phyloP scores from a whole-genome alignment of 306 rosid species.

The Acmispon strigosus region DNA sequence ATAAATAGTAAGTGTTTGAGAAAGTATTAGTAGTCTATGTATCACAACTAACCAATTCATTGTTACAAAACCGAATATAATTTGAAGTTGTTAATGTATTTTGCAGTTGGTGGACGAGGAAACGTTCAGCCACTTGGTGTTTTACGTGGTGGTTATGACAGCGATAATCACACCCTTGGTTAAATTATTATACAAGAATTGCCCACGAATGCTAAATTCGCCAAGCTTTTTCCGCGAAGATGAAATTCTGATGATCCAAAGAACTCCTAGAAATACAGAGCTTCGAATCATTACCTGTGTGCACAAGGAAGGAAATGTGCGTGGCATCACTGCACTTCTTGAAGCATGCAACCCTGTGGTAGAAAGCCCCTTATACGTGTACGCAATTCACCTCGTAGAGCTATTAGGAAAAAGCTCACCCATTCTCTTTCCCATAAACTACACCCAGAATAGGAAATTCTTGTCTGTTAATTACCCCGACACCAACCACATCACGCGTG shows the following conservation, averaged over 20 bases:
- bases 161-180: slow-evolving; percentile 20
- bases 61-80: too few relatives aligned
- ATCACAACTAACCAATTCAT: too few relatives aligned
- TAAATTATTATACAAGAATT: neutral
- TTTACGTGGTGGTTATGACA: slow-evolving; percentile 6
- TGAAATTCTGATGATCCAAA: slow-evolving; percentile 16
- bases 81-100: neutral
- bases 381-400: slow-evolving; percentile 38
- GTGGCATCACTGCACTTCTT: slow-evolving; percentile 28
- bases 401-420: slow-evolving; percentile 36
- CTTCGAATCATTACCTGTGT: slow-evolving; percentile 31
- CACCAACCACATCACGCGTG: slow-evolving; percentile 37
- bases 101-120: slow-evolving; percentile 36
- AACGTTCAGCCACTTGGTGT: slow-evolving; percentile 14
- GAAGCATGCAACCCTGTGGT: slow-evolving; percentile 37
- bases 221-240: neutral
- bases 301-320: slow-evolving; percentile 40
- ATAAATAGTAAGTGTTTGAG: too few relatives aligned
- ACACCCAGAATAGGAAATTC: neutral
- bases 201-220: neutral
- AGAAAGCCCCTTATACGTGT: slow-evolving; percentile 31
- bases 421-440: slow-evolving; percentile 32
- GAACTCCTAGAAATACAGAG: slow-evolving; percentile 5
- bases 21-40: too few relatives aligned
- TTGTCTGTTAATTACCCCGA: slow-evolving; percentile 15